Base-by-base conservation (phyloP, 192 early-diverging fungal species). In the Fimicolochytrium jonesii region DNA sequence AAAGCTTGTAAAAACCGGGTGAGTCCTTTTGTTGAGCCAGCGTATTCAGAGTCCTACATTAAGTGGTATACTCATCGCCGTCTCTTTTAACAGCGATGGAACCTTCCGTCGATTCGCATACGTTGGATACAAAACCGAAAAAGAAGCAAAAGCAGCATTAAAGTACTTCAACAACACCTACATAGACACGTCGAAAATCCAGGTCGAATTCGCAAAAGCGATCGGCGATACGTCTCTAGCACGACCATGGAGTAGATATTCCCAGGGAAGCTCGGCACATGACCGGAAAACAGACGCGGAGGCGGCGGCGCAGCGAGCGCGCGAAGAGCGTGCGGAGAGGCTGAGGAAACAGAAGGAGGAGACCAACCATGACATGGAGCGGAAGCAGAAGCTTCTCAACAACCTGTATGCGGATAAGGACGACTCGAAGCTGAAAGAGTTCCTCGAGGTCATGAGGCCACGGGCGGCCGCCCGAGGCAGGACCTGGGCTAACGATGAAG, bases 401-500 rank as follows among this genome's bases (percentile, higher is more conserved):
- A 44, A 73, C 35, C 61, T 85, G 6, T 76, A 64, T 34, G 60
- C 59, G 30, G 84, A 86, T 36, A 77, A 82, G 61, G 77, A 87
- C 4, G 89, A 98, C 67, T 83, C 88, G 13, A 87, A 91, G 58
- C 83, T 98, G 49, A 80, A 86, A 49, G 95, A 98, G 46, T 82
- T 78, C 62, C 68, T 95, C 66, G 86, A 92, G 60, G 90, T 95
- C 9, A 93, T 96, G 92, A 67, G 85, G 31, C 88, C 92, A 3
- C 83, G 93, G 33, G 61, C 66, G 28, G 56, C 68, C 26, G 79
- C 86, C 1, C 81, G 77, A 23, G 80, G 81, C 47, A 81, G 83
- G 61, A 90, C 92, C 2, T 98, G 95, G 95, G 84, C 87, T 3
- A 96, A 98, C 72, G 93, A 98, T 53, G 93, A 96, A 64, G 44